Evolutionary conservation across 2,329 filamentous ascomycete genomes (phyloP), one percentile per base, ranked within the genome.

Genomic region (Cladophialophora psammophila): DNA sequence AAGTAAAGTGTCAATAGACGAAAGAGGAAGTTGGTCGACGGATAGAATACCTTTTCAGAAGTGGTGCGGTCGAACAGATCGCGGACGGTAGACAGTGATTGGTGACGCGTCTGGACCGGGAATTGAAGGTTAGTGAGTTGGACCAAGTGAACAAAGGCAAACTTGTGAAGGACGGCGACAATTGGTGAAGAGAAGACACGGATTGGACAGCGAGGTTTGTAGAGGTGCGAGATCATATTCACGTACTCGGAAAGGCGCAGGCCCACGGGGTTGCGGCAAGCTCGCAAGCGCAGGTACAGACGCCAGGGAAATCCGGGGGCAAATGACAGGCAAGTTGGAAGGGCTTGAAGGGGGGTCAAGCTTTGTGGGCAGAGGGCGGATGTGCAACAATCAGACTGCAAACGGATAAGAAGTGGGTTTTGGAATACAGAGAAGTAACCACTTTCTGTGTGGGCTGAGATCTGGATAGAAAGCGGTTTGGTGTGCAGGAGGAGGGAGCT

Each of bases 1-100:
- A 67, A 71, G 71, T 62, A 69, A 71, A 64, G 64, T 69, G 70
- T 70, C 66, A 69, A 72, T 62, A 68, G 66, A 68, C 68, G 55
- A 68, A 68, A 71, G 63, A 62, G 71, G 65, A 71, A 71, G 60
- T 64, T 20, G 38, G 60, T 55, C 38, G 60, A 64, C 63, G 60
- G 61, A 52, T 45, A 40, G 40, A 34, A 62, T 67, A 68, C 68
- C 67, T 72, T 58, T 60, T 66, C 31, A 50, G 60, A 52, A 64
- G 34, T 55, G 52, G 56, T 58, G 9, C 8, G 42, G 36, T 68
- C 57, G 26, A 38, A 36, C 35, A 6, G 36, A 38, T 60, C 32
- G 58, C 13, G 26, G 36, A 18, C 13, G 34, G 38, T 26, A 13
- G 26, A 32, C 31, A 18, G 42, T 32, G 53, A 35, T 63, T 60